Percentiles rank a stretch among this genome's conserved stretches.
phyloP scores from a whole-genome alignment of 129 eudicot genomes.

The Chrysanthemum makinoi region DNA sequence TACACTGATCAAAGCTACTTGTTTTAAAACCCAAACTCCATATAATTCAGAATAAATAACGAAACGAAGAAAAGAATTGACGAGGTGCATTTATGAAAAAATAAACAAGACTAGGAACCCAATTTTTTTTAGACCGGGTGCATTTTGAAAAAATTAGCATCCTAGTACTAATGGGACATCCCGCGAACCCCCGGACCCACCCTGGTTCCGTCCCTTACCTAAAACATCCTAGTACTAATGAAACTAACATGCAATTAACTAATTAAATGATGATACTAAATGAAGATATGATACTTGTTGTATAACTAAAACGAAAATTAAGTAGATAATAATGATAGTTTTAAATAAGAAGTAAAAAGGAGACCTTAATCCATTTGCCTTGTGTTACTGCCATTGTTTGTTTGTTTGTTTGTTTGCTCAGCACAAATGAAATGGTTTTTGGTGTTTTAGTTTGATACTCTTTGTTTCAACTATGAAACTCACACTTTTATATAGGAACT shows the following conservation, averaged over 20 bases:
- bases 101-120: too few species aligned
- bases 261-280: too few species aligned
- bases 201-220: too few species aligned
- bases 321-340: neutral
- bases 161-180: too few species aligned
- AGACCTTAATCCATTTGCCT: conserved; percentile 82
- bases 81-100: too few species aligned
- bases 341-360: conserved; percentile 10
- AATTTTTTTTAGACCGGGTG: too few species aligned
- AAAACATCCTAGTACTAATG: neutral
- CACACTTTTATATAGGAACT: neutral
- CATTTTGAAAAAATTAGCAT: too few species aligned
- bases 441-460: neutral
- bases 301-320: conserved; percentile 3
- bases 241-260: conserved; percentile 1
- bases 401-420: too few species aligned
- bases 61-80: too few species aligned
- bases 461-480: neutral
- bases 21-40: conserved; percentile 7
- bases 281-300: too few species aligned
- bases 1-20: conserved; percentile 3
- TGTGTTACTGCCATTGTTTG: conserved; percentile 32
- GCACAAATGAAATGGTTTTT: neutral
- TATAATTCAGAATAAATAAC: neutral
- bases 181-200: too few species aligned